phyloP scores from a whole-genome alignment of 306 rosid species.

The Crotalaria pallida region DNA sequence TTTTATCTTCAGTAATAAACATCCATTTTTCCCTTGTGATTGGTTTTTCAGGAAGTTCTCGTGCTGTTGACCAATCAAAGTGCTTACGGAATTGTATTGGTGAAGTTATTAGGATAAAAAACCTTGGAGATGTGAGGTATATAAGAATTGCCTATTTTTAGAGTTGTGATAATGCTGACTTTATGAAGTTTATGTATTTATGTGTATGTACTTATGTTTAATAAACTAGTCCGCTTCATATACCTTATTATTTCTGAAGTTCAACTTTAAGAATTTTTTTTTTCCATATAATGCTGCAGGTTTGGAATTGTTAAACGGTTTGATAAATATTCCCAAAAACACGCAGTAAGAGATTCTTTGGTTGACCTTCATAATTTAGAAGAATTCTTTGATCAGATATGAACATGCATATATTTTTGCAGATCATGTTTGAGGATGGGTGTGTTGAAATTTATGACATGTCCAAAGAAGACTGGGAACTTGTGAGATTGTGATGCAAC shows the following conservation, averaged over 20 bases:
- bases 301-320: slow-evolving; percentile 71
- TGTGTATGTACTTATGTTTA: not conserved
- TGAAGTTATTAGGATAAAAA: slow-evolving; percentile 61
- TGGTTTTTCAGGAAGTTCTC: slow-evolving; percentile 48
- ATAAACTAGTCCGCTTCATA: not conserved
- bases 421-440: slow-evolving; percentile 87
- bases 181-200: not conserved
- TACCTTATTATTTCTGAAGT: not conserved
- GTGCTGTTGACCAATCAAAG: slow-evolving; percentile 26
- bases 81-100: slow-evolving; percentile 59
- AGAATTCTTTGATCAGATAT: not conserved
- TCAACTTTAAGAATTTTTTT: not conserved
- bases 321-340: slow-evolving; percentile 57
- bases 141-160: slow-evolving; percentile 6
- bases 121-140: slow-evolving; percentile 54
- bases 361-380: slow-evolving; percentile 12
- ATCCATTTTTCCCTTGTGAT: not conserved
- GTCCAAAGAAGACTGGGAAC: slow-evolving; percentile 87
- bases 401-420: slow-evolving; percentile 27
- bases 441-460: slow-evolving; percentile 51
- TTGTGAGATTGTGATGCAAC: slow-evolving; percentile 43
- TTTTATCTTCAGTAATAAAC: not conserved
- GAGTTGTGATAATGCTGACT: not conserved
- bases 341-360: slow-evolving; percentile 43
- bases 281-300: slow-evolving; percentile 36